Evolutionary conservation across 225 moss, liverwort and hornwort genomes (phyloP).

Genomic region (Polytrichum formosum): DNA sequence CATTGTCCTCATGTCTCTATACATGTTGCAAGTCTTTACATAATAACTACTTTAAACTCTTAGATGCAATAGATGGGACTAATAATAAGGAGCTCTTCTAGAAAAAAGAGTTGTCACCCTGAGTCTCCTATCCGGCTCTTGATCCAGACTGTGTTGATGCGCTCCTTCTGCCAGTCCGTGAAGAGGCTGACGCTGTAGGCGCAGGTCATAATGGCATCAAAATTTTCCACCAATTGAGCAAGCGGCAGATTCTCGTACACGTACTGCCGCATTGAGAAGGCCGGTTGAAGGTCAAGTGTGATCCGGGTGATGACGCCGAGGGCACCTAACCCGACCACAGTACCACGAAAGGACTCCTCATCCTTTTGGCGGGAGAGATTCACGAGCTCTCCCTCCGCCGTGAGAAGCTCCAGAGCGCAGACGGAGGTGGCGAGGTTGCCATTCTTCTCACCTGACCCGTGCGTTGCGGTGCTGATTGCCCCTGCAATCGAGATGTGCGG

Average conservation of each 20-base stretch:
- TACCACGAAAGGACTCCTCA: slow-evolving; percentile 31
- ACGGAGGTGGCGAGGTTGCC: slow-evolving; percentile 44
- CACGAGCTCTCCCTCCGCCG: slow-evolving; percentile 27
- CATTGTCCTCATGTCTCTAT: no score
- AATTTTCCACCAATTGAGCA: slow-evolving; percentile 20
- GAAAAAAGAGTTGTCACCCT: no score
- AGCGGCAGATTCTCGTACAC: slow-evolving; percentile 50
- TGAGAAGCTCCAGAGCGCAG: slow-evolving; percentile 35
- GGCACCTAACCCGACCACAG: slow-evolving; percentile 54
- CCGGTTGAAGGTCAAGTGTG: slow-evolving; percentile 36
- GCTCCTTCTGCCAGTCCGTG: slow-evolving; percentile 50
- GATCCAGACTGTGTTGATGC: slow-evolving; percentile 45
- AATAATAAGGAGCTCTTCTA: no score
- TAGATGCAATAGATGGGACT: no score
- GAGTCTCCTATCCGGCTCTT: slow-evolving; percentile 25
- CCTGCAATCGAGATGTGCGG: slow-evolving; percentile 61
- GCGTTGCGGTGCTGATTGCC: slow-evolving; percentile 48
- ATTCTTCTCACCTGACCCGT: slow-evolving; percentile 54
- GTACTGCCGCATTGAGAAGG: slow-evolving; percentile 36
- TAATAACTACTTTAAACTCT: no score
- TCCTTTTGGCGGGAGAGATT: slow-evolving; percentile 27
- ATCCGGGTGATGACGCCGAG: slow-evolving; percentile 55
- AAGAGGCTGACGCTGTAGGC: slow-evolving; percentile 63
- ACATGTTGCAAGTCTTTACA: no score
- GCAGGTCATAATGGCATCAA: slow-evolving; percentile 49